Evolutionary conservation across 129 eudicot genomes (phyloP), one percentile per base, ranked within the genome.

Genomic region (Flaveria ramosissima): DNA sequence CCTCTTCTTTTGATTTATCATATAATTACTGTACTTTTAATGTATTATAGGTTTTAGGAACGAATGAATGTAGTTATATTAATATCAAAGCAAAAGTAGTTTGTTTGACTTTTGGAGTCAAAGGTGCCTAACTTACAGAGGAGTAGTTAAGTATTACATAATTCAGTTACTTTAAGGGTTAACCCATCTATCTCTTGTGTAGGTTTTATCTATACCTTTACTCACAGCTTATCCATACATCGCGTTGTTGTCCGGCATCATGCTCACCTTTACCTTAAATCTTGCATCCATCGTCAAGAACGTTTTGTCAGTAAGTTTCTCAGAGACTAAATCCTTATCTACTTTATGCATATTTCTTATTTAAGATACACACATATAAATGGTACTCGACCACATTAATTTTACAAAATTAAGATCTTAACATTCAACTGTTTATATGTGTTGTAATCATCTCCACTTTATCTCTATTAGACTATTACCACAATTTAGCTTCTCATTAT

Each of bases 231-330:
- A 86, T 77, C 93, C 96, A 75, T 89, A 77, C 65, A 89, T 91
- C 42, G 96, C 99, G 3, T 75, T 88, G 92, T 80, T 95, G 21
- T 87, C 96, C 2, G 99, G 99, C 59, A n/a, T 83, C 71, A 75
- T 83, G 62, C 92, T 91, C 24, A 2, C 86, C 3, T 36, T 89
- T 62, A 72, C 84, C 67, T 45, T 95, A 65, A 89, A 78, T 69
- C 73, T 71, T 59, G 97, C 97, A 47, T 95, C 99, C 39, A 64
- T 92, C 15, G 0, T 84, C 61, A 95, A 95, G 94, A 95, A 88
- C 41, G 79, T 83, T 45, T 46, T 95, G 3, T 87, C 97, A 6
- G 96, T 92, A 89, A 88, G 97, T 85, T 80, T 70, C 26, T 48
- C 30, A 6, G 20, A 48, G 36, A 43, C 64, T 21, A 57, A 21